Conservation (phyloP, 2,329 filamentous ascomycete genomes). For the Colletotrichum orbiculare region DNA sequence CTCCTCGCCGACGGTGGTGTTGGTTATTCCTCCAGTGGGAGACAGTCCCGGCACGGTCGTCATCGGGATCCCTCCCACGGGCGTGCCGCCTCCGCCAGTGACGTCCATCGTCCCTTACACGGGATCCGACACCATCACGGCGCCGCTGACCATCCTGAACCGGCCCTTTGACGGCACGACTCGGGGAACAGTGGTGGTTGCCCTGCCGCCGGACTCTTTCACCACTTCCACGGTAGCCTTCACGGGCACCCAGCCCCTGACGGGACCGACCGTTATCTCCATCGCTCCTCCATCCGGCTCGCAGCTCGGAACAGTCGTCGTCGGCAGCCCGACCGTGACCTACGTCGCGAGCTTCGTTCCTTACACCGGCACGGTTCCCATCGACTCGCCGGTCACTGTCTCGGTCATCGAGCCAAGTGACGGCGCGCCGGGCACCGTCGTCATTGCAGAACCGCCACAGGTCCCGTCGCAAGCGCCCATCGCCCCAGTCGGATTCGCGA, state of each 20-base stretch:
- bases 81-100: slow-evolving; percentile 24
- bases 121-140: slow-evolving; percentile 6
- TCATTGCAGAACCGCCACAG: slow-evolving; percentile 14
- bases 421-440: slow-evolving; percentile 9
- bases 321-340: slow-evolving; percentile 14
- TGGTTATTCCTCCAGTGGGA: slow-evolving; percentile 21
- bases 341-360: slow-evolving; percentile 13
- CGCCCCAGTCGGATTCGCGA: neutral
- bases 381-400: slow-evolving; percentile 7
- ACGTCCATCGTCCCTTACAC: slow-evolving; percentile 25
- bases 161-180: slow-evolving; percentile 12
- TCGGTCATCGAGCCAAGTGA: slow-evolving; percentile 23
- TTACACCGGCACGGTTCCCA: neutral
- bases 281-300: slow-evolving; percentile 28
- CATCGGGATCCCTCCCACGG: slow-evolving; percentile 14
- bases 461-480: neutral
- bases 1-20: slow-evolving; percentile 15
- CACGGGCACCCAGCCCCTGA: neutral
- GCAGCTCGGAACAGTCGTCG: slow-evolving; percentile 22
- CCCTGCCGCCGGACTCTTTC: slow-evolving; percentile 13
- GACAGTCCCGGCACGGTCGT: slow-evolving; percentile 27
- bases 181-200: slow-evolving; percentile 5
- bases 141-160: slow-evolving; percentile 22
- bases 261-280: neutral
- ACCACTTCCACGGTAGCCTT: slow-evolving; percentile 4